phyloP scores from a whole-genome alignment of 2,329 filamentous ascomycete genomes.

The Rhytidhysteron rufulum region DNA sequence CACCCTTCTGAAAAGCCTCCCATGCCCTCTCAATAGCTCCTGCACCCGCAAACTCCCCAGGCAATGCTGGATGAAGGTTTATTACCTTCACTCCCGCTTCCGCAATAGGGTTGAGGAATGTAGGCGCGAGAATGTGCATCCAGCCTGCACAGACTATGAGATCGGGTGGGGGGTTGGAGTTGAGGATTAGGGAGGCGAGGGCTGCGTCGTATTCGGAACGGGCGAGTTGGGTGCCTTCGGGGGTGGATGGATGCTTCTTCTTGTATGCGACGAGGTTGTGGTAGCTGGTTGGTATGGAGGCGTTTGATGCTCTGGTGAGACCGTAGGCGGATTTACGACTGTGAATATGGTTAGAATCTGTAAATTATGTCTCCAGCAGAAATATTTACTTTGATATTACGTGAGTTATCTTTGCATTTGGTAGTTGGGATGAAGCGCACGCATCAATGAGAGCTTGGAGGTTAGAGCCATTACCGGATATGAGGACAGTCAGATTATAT shows the following conservation, averaged over 20 bases:
- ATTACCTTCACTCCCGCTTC: conserved; percentile 64
- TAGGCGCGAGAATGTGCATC: conserved; percentile 75
- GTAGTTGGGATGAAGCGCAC: conserved; percentile 45
- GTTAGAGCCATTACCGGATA: conserved; percentile 65
- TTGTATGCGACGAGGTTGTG: conserved; percentile 79
- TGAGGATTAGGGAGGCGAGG: conserved; percentile 64
- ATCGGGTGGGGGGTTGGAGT: conserved; percentile 56
- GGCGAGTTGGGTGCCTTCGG: conserved; percentile 49
- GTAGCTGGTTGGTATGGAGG: conserved; percentile 68
- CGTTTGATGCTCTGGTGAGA: conserved; percentile 56
- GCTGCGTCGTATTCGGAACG: conserved; percentile 71
- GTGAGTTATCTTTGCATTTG: conserved; percentile 54
- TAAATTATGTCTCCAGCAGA: not conserved
- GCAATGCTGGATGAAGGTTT: conserved; percentile 76
- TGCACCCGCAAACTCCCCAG: conserved; percentile 72
- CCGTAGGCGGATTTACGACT: conserved; percentile 58
- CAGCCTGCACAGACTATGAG: conserved; percentile 77
- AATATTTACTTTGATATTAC: conserved; percentile 53
- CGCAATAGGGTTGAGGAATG: conserved; percentile 67
- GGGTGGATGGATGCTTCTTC: conserved; percentile 52
- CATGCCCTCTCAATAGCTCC: conserved; percentile 75
- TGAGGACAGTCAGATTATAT: conserved; percentile 60
- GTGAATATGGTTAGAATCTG: not conserved
- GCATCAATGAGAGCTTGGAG: conserved; percentile 73
- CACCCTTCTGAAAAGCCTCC: conserved; percentile 65